phyloP scores from a whole-genome alignment of 768 basidiomycete genomes.

The Kwoniella mangroviensis region DNA sequence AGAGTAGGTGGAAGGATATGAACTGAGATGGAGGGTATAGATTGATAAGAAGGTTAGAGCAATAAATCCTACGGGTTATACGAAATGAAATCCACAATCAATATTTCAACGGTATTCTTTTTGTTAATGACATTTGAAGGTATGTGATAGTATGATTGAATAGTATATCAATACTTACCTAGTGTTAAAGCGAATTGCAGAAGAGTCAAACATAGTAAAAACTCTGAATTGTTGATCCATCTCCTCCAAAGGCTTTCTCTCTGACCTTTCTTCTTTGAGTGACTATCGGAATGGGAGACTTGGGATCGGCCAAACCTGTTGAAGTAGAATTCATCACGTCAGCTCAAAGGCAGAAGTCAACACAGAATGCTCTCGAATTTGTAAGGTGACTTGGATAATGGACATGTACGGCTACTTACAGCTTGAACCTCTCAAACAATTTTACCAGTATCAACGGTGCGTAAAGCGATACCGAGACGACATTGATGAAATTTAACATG shows the following conservation, averaged over 20 bases:
- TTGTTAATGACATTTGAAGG: no score
- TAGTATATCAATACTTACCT: background rate
- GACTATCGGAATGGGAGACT: no score
- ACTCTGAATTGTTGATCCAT: slow-evolving; percentile 4
- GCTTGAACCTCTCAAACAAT: background rate
- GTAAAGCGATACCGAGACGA: background rate
- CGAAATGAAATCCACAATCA: no score
- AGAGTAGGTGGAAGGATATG: background rate
- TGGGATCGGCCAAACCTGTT: no score
- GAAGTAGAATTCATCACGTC: background rate
- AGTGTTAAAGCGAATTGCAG: background rate
- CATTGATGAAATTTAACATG: slow-evolving; percentile 1
- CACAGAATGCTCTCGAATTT: background rate
- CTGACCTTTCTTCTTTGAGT: background rate
- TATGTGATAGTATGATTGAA: no score
- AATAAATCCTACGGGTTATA: background rate
- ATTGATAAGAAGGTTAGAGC: background rate
- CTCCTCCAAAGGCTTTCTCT: background rate
- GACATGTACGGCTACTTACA: background rate
- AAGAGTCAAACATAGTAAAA: slow-evolving; percentile 4
- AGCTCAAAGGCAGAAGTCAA: background rate
- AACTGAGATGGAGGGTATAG: background rate
- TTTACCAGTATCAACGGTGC: background rate
- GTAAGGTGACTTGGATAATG: background rate
- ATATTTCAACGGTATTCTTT: no score